phyloP scores from a whole-genome alignment of 148 eudicot genomes.

The Cornus controversa region DNA sequence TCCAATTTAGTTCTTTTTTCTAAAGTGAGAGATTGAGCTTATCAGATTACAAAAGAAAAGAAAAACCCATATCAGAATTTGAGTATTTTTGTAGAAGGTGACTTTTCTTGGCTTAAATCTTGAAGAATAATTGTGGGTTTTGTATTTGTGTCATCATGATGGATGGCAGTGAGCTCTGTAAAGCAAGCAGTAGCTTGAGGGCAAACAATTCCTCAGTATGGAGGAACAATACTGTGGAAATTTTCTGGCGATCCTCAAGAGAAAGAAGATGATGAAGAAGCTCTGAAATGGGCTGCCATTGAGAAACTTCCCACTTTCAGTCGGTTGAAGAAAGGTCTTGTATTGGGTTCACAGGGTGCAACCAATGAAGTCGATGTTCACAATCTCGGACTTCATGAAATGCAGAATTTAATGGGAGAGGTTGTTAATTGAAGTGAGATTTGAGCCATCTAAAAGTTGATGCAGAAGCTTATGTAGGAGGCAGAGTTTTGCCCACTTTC shows the following conservation, averaged over 20 bases:
- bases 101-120: too few relatives aligned
- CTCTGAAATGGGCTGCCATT: constrained; percentile 56
- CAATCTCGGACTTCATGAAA: constrained; percentile 34
- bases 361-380: constrained; percentile 36
- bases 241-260: constrained; percentile 35
- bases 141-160: too few relatives aligned
- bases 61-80: too few relatives aligned
- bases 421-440: constrained; percentile 17
- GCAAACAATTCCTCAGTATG: constrained; percentile 32
- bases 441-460: too few relatives aligned
- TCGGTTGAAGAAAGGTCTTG: constrained; percentile 45
- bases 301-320: constrained; percentile 51
- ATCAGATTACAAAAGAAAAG: too few relatives aligned
- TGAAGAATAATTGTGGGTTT: too few relatives aligned
- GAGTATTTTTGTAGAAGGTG: too few relatives aligned
- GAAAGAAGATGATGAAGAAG: constrained; percentile 63
- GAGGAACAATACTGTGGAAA: constrained; percentile 30
- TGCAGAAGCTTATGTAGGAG: too few relatives aligned
- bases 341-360: constrained; percentile 26
- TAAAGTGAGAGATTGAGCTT: too few relatives aligned
- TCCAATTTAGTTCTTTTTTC: too few relatives aligned
- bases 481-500: too few relatives aligned
- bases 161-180: too few relatives aligned
- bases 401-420: constrained; percentile 36
- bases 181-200: constrained; percentile 5